These are phyloP conservation scores for Pichia sp. DNA, from an alignment of 1,139 yeast species.

Conservation along the genomic window DNA sequence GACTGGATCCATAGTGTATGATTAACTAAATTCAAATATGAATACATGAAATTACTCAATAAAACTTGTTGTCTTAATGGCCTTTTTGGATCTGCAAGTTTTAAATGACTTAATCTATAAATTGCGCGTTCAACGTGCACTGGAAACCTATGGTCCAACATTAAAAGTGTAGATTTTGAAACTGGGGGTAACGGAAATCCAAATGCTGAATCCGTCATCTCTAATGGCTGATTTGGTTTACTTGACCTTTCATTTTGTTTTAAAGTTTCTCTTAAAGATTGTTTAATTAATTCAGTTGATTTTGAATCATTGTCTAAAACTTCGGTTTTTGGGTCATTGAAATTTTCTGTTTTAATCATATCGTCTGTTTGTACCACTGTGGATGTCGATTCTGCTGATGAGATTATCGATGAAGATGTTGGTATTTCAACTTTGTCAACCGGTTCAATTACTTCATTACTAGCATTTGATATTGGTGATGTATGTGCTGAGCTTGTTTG, in stretches of 20 bases:
- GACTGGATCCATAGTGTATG: slow-evolving; percentile 77
- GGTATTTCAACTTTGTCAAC: slow-evolving; percentile 3
- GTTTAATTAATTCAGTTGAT: slow-evolving; percentile 20
- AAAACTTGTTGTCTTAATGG: slow-evolving; percentile 88
- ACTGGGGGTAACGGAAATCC: slow-evolving; percentile 83
- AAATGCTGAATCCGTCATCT: slow-evolving; percentile 75
- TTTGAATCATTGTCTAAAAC: neutral
- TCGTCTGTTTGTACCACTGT: neutral
- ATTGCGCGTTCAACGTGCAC: slow-evolving; percentile 94
- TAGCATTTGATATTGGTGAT: neutral
- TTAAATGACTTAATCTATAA: slow-evolving; percentile 83
- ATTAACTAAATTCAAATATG: slow-evolving; percentile 88
- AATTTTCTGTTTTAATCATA: neutral
- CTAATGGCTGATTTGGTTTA: slow-evolving; percentile 61
- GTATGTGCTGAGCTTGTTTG: neutral
- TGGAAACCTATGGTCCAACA: slow-evolving; percentile 83
- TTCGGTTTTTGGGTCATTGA: slow-evolving; percentile 3
- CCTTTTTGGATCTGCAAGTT: slow-evolving; percentile 88
- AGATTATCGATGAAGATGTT: neutral
- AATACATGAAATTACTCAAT: slow-evolving; percentile 93
- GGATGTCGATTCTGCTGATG: neutral
- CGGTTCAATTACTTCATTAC: neutral
- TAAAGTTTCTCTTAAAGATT: slow-evolving; percentile 23
- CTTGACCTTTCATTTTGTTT: slow-evolving; percentile 25
- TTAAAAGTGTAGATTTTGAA: slow-evolving; percentile 63